Percentiles rank a stretch among this genome's conserved stretches.
These are phyloP conservation scores for Ceratocystis huliohia DNA, from an alignment of 2,329 filamentous ascomycete species.

Conservation along the genomic window DNA sequence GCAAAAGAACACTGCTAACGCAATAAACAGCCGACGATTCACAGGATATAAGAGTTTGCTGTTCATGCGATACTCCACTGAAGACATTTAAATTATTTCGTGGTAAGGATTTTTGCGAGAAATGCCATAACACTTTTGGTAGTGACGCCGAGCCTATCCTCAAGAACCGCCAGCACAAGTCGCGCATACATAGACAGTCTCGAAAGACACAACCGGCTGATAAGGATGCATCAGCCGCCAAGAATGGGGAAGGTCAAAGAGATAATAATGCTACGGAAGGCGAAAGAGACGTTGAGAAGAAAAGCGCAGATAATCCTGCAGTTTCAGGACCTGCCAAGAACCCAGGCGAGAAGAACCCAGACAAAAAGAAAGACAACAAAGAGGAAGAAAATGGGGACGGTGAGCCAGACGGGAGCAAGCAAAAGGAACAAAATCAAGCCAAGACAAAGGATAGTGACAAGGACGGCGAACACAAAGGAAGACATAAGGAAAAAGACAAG, in stretches of 20 bases:
- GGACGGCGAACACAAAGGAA: neutral
- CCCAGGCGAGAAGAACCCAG: neutral
- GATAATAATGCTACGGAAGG: neutral
- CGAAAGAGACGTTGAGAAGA: neutral
- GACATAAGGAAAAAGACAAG: constrained; percentile 2
- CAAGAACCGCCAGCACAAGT: neutral
- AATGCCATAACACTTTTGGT: constrained; percentile 4
- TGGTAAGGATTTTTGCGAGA: neutral
- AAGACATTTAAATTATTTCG: neutral
- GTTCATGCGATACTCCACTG: neutral
- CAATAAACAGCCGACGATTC: neutral
- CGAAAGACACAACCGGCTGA: neutral
- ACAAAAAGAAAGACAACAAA: neutral
- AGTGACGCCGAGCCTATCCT: neutral
- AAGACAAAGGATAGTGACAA: neutral
- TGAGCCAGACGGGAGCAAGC: neutral
- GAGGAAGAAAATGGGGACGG: neutral
- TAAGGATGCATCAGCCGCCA: neutral
- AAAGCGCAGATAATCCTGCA: neutral
- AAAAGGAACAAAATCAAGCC: neutral
- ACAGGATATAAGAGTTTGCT: neutral
- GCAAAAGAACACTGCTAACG: neutral
- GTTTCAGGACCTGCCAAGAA: neutral
- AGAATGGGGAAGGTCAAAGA: neutral
- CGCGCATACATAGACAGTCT: neutral